phyloP scores from a whole-genome alignment of 495 filamentous ascomycete species.

The Xylaria telfairii region DNA sequence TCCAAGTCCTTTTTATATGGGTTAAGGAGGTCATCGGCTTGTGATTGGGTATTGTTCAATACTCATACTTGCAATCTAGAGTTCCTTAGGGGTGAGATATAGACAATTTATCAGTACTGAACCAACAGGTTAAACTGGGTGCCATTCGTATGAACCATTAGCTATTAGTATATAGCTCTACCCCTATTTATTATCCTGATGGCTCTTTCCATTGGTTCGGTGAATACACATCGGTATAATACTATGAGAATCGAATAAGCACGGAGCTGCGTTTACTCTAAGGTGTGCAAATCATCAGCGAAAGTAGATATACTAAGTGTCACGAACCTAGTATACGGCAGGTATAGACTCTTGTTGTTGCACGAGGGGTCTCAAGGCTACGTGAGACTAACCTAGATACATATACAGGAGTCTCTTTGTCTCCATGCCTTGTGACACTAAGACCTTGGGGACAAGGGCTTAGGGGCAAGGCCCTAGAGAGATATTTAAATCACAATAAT shows the following conservation, averaged over 20 bases:
- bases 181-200: neutral
- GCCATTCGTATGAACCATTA: neutral
- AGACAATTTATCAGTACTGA: neutral
- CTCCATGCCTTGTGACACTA: too few species aligned
- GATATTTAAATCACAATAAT: too few species aligned
- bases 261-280: too few species aligned
- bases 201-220: too few species aligned
- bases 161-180: neutral
- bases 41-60: neutral
- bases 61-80: neutral
- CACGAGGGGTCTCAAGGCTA: too few species aligned
- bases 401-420: too few species aligned
- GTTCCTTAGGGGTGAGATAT: neutral
- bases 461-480: too few species aligned
- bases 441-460: too few species aligned
- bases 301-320: neutral
- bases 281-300: neutral
- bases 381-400: too few species aligned
- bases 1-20: too few species aligned
- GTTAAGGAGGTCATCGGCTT: neutral
- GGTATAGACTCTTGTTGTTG: too few species aligned
- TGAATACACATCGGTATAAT: neutral
- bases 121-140: neutral
- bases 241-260: neutral
- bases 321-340: too few species aligned